Evolutionary conservation across 1,139 yeast genomes (phyloP), one percentile per base, ranked within the genome.

Genomic region (Debaryomyces coudertii): DNA sequence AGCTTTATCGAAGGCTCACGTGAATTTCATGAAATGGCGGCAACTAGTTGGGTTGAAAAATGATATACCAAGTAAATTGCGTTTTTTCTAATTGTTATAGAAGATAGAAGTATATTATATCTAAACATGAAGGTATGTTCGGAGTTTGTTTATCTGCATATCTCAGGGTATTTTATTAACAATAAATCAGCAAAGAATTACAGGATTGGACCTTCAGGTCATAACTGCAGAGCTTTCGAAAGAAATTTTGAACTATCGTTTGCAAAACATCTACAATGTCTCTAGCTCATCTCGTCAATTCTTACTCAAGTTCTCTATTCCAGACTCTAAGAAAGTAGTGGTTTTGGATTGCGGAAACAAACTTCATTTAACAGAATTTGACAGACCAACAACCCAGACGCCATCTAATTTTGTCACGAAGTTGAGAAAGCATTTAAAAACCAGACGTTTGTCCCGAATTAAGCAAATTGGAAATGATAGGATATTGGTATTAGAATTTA

Each of bases 351-450:
- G 95, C 45, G 99, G 99, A 0, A 84, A 87, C 61, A 83, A 90
- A 52, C 69, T 87, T 16, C 95, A 92, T 62, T 59, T 83, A 49
- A 88, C 97, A 0, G 87, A 85, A 27, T 93, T 81, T 58, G 89
- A 88, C 39, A 79, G 97, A 56, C 86, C 88, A 4, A 83, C 89
- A 0, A 84, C 93, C 5, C 87, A 84, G 14, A 77, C 85, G 8
- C 98, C 98, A 0, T 83, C 96, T 2, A 85, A 84, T 43, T 93
- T 92, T 64, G 95, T 88, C 11, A 76, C 89, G 23, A 93, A 92
- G 63, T 69, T 92, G 49, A 77, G 99, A 55, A 92, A 90, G 61
- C 96, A 89, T 62, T 72, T 93, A 60, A 88, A 88, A 56, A 80
- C 95, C 0, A 80, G 92, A 63, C 74, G 98, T 49, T 69, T 93